These are phyloP conservation scores for Tuber microsphaerosporum DNA, from an alignment of 495 filamentous ascomycete species.

Conservation along the genomic window DNA sequence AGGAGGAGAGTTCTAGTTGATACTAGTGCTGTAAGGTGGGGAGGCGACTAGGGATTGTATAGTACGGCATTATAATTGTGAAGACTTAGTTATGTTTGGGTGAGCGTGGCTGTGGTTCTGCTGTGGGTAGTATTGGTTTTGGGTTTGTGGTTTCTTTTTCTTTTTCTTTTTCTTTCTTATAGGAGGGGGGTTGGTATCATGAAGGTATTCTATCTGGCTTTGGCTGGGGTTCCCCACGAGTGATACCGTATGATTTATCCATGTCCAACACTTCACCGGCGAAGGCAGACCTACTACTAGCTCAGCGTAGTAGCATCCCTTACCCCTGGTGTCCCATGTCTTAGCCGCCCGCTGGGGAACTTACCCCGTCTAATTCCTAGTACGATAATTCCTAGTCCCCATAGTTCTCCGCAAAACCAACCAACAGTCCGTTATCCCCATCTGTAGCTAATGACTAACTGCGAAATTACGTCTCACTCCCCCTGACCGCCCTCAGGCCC, in stretches of 20 bases:
- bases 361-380: no score
- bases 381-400: no score
- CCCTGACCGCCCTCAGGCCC: no score
- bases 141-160: neutral
- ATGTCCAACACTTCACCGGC: neutral
- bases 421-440: no score
- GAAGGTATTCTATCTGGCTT: neutral
- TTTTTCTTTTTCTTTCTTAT: no score
- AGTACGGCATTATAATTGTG: neutral
- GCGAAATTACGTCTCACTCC: no score
- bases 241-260: neutral
- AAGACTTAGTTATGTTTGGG: neutral
- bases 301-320: neutral
- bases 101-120: neutral
- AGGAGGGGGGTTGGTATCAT: neutral
- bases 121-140: neutral
- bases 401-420: no score
- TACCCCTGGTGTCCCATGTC: neutral
- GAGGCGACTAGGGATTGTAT: neutral
- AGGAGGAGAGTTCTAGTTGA: neutral
- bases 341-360: no score
- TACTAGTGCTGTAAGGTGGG: neutral
- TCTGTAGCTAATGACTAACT: no score
- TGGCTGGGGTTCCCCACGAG: neutral
- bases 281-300: neutral